Percentiles rank a stretch among this genome's conserved stretches.
phyloP scores from a whole-genome alignment of 2,329 filamentous ascomycete species.

The Diaporthe batatas region DNA sequence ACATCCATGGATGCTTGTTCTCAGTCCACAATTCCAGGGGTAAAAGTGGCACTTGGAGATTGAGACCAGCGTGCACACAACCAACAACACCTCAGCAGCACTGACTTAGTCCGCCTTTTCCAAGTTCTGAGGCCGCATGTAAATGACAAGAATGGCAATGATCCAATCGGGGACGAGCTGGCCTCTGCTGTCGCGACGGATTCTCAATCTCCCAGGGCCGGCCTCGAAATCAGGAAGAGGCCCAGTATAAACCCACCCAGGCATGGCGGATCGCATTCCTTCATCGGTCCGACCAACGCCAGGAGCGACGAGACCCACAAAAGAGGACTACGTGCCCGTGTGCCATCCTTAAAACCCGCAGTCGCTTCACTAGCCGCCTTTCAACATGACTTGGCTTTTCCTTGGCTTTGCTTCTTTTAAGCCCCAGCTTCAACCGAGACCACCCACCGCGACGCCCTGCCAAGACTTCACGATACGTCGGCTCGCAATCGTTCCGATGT shows the following conservation, averaged over 20 bases:
- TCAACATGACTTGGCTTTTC: slow-evolving; percentile 37
- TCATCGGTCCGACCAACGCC: slow-evolving; percentile 24
- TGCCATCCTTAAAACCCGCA: slow-evolving; percentile 36
- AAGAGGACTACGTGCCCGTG: slow-evolving; percentile 30
- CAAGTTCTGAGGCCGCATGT: neutral
- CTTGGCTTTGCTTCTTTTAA: slow-evolving; percentile 39
- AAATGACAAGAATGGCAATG: slow-evolving; percentile 4
- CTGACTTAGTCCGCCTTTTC: neutral
- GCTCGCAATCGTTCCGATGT: slow-evolving; percentile 21
- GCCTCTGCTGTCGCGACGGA: neutral
- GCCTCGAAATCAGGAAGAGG: neutral
- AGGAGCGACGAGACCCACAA: slow-evolving; percentile 26
- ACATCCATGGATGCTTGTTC: slow-evolving; percentile 7
- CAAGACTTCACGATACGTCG: slow-evolving; percentile 19
- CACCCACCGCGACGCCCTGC: slow-evolving; percentile 11
- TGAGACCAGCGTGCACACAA: slow-evolving; percentile 32
- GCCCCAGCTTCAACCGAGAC: neutral
- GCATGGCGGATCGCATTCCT: slow-evolving; percentile 27
- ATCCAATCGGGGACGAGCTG: neutral
- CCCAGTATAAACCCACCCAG: slow-evolving; percentile 32
- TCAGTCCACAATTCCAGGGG: slow-evolving; percentile 35
- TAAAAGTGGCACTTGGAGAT: slow-evolving; percentile 34
- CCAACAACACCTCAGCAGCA: slow-evolving; percentile 25
- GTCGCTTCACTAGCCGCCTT: slow-evolving; percentile 14
- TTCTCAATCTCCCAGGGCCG: neutral